Evolutionary conservation across 2,329 filamentous ascomycete species (phyloP), one percentile per base, ranked within the genome.

Genomic region (Botryotinia globosa): DNA sequence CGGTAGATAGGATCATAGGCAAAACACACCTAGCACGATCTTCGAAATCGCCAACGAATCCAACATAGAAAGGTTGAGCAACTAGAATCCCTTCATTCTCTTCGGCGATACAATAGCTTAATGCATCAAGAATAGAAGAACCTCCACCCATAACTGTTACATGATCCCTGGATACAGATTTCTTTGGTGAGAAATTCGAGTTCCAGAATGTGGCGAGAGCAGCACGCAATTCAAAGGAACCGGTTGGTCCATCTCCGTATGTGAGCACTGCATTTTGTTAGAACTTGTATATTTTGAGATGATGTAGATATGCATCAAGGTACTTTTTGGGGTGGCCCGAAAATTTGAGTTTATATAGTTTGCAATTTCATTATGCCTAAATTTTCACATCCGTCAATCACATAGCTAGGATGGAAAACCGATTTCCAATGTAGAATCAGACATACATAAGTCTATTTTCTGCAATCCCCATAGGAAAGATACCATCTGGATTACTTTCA

Each of bases 61-160:
- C 81, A 20, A 82, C 82, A 69, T 87, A 87, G 10, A 83, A 80
- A 0, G 85, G 85, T n/a, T 82, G 79, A 37, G 80, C 82, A 8
- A 85, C 77, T 22, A 87, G 75, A 32, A 87, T 82, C 0, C 81
- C 84, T 44, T 87, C 84, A 0, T 81, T 82, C 1, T 80, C 78
- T 59, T 84, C 83, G 16, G 81, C 82, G 1, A 87, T 74, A 14
- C 79, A 80, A 72, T 81, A 85, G n/a, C 80, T 82, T 3, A 85
- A 73, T 3, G 82, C 79, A 62, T 75, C 74, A 34, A 75, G 74
- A 20, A 75, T 67, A 37, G 73, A 70, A 0, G 83, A 83, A 16
- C 82, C 80, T 29, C 83, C 84, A 65, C 81, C 83, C 32, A 83
- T 79, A 37, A 83, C 79, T 1, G 83, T 74, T 61, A 86, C 74